These are phyloP conservation scores for Glycine soja DNA, from an alignment of 306 rosid species.

Conservation along the genomic window DNA sequence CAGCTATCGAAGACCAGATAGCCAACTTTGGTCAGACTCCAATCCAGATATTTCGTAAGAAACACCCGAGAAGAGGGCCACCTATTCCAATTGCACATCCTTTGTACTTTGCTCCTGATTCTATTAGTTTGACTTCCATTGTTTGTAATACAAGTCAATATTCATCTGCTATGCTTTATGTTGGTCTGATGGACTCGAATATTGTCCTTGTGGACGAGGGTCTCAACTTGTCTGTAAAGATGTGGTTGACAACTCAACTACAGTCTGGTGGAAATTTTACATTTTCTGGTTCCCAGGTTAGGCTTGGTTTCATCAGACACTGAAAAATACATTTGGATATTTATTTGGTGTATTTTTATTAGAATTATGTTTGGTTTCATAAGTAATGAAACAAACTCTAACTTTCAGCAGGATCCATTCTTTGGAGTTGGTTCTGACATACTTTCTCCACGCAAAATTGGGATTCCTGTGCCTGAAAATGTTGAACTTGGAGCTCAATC, in stretches of 20 bases:
- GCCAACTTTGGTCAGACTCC: constrained; percentile 99
- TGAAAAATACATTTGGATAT: constrained; percentile 38
- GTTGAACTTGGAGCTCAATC: constrained; percentile 88
- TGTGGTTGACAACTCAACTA: constrained; percentile 91
- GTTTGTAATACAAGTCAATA: constrained; percentile 63
- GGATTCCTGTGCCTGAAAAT: constrained; percentile 91
- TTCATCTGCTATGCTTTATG: constrained; percentile 66
- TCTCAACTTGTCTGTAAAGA: constrained; percentile 80
- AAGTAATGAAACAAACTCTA: constrained; percentile 37
- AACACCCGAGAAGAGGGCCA: constrained; percentile 98
- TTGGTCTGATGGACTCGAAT: constrained; percentile 78
- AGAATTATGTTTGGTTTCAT: constrained; percentile 33
- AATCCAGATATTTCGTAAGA: constrained; percentile 89
- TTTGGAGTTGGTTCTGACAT: constrained; percentile 90
- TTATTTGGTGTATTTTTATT: constrained; percentile 22
- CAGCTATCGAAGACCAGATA: constrained; percentile 96
- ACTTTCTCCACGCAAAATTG: constrained; percentile 86
- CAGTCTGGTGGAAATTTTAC: constrained; percentile 97
- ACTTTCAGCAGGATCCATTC: constrained; percentile 76
- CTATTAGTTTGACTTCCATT: constrained; percentile 85
- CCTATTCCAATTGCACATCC: constrained; percentile 99
- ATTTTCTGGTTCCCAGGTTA: constrained; percentile 91
- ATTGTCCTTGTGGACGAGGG: constrained; percentile 87
- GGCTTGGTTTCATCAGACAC: constrained; percentile 48
- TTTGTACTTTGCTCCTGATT: constrained; percentile 85